Base-by-base conservation (phyloP, 2,329 filamentous ascomycete genomes). In the Cordyceps farinosa region DNA sequence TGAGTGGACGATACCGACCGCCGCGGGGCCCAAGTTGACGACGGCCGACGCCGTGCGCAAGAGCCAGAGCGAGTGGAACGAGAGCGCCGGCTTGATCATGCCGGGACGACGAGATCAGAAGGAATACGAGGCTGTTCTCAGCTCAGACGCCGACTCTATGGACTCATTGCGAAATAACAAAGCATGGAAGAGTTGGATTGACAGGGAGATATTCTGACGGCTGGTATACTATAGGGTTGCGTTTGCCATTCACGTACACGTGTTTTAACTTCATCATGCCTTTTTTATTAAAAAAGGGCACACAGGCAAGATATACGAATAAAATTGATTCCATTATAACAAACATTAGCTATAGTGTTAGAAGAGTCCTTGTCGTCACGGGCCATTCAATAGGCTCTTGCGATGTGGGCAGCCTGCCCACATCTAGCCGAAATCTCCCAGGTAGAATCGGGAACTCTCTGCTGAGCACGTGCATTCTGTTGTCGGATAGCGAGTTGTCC, bases 1-100 rank as follows among this genome's bases (percentile, higher is more conserved):
- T 5, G 67, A 71, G 65, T 81, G 78, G 70, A 34, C 54, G 7
- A 67, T 76, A 13, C 70, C 73, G 0, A 73, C 72, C 22, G 38
- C 56, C n/a, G 59, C 30, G 30, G 58, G 40, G 15, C 22, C 11
- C 10, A n/a, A 42, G 50, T 38, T 44, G n/a, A 44, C 63, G 22
- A 65, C 55, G 56, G 67, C 75, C 0, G 73, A 73, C n/a, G 66
- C 69, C 2, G 68, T 77, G 3, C 71, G 74, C 7, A 69, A 72
- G 22, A 67, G 71, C 38, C 71, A 73, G 66, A 68, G 66, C 5
- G 65, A 56, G 29, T 72, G 71, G 69, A 71, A 72, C 45, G 68
- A 73, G 66, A 71, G 70, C 15, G 72, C 72, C 1, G 71, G 70
- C 0, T 59, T 77, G 45, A 71, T 76, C 51, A 61, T 76, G 63